Percentiles rank a stretch among this genome's conserved stretches.
phyloP scores from a whole-genome alignment of 495 filamentous ascomycete species.

The Lophiotrema nucula region DNA sequence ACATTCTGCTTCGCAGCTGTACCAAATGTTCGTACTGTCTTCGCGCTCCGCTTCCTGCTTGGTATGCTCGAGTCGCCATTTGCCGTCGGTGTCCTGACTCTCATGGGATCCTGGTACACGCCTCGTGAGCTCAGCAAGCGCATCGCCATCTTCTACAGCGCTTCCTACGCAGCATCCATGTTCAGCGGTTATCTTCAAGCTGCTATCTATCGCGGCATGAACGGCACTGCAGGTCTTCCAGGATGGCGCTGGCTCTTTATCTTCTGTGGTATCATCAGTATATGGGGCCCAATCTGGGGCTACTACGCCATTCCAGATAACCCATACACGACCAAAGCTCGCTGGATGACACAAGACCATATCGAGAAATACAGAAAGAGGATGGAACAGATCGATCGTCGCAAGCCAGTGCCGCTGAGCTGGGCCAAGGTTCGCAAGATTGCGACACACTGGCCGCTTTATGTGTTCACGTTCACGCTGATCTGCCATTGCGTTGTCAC shows the following conservation, averaged over 20 bases:
- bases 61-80: background rate
- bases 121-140: background rate
- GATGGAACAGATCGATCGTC: background rate
- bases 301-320: background rate
- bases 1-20: background rate
- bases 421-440: background rate
- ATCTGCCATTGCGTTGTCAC: background rate
- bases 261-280: background rate
- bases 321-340: background rate
- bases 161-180: background rate
- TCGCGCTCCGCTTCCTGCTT: background rate
- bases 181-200: background rate
- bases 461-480: background rate
- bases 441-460: no score
- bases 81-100: background rate
- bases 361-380: background rate
- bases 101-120: background rate
- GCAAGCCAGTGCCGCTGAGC: no score
- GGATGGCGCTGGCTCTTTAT: conserved; percentile 3
- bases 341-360: background rate
- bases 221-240: background rate
- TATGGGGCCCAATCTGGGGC: background rate
- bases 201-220: background rate
- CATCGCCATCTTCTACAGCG: background rate
- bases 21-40: background rate